A percentile compares a stretch with the other conserved stretches of the same genome.
Conservation (phyloP, 2,329 filamentous ascomycete species). For the Trichoderma atroviride region DNA sequence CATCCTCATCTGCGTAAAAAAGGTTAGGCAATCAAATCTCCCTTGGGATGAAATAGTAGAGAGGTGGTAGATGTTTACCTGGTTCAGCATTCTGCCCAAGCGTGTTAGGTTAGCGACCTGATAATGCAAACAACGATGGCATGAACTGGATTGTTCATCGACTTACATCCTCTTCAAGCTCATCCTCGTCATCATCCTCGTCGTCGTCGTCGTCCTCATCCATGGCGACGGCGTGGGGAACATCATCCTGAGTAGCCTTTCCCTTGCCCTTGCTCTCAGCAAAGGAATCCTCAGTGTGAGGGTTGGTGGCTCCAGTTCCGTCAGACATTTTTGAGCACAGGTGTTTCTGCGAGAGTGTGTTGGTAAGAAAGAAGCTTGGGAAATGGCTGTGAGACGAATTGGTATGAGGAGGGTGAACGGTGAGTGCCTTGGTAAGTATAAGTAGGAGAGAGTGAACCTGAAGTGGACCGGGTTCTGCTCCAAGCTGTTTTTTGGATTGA, state of each 20-base stretch:
- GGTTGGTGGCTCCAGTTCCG: constrained; percentile 51
- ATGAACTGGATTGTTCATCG: too few relatives aligned
- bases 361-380: constrained; percentile 27
- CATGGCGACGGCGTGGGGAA: constrained; percentile 64
- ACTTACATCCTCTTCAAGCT: constrained; percentile 32
- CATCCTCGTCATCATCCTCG: constrained; percentile 57
- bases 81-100: constrained; percentile 35
- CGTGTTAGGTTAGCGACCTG: constrained; percentile 31
- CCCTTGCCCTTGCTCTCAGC: constrained; percentile 81
- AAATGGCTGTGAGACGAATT: constrained; percentile 21
- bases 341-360: neutral
- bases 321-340: constrained; percentile 45
- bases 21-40: constrained; percentile 11
- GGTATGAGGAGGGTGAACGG: constrained; percentile 16
- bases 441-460: constrained; percentile 34
- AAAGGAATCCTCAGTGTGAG: constrained; percentile 46
- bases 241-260: constrained; percentile 63
- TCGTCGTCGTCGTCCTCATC: constrained; percentile 78
- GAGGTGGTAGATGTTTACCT: constrained; percentile 33
- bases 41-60: neutral
- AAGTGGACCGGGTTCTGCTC: constrained; percentile 27
- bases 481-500: constrained; percentile 36
- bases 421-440: constrained; percentile 25
- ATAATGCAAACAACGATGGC: neutral
- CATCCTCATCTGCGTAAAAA: constrained; percentile 62